Evolutionary conservation across 1,139 yeast species (phyloP), one percentile per base, ranked within the genome.

Genomic region (Saccharomycopsis hybrid): DNA sequence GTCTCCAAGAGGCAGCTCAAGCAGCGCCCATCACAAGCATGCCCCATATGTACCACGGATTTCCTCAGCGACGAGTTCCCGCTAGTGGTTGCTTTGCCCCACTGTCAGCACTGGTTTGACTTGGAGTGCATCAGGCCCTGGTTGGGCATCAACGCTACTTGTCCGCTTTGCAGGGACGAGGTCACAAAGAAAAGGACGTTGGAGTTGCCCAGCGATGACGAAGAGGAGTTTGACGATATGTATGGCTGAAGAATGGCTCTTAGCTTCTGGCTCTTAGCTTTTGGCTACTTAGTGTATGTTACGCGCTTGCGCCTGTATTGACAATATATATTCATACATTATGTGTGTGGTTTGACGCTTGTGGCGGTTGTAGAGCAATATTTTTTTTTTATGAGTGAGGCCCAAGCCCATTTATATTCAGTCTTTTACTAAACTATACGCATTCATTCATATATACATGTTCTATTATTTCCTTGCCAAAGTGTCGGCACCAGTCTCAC

Each of bases 81-180:
- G 1, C 69, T 90, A 51, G 80, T 90, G 9, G 96, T 88, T 18
- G 70, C 76, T 58, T 71, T 90, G 36, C 96, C 96, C 0, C 65
- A 60, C 24, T 92, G 97, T 62, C 74, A 76, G 44, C 97, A 90
- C 65, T 73, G 74, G 39, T 90, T 86, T 65, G 97, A 90, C 62
- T 70, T 89, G 58, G 97, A 90, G 58, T 90, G 97, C 63, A 80
- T 90, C 41, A 85, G 85, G 0, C 94, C 96, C 0, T 90, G 97
- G 97, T 69, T 90, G 48, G 78, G 79, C 56, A 70, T 81, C 54
- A 84, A 86, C 60, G 72, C 82, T 1, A 88, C 95, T 0, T 90
- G 97, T 62, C 97, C 97, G 0, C 67, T 90, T 61, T 90, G 97
- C 63, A 71, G 97, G 56, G 80, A 77, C 55, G 83, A 88, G 59